Evolutionary conservation across 2,329 filamentous ascomycete genomes (phyloP), one percentile per base, ranked within the genome.

Genomic region (Colletotrichum endophyticum): DNA sequence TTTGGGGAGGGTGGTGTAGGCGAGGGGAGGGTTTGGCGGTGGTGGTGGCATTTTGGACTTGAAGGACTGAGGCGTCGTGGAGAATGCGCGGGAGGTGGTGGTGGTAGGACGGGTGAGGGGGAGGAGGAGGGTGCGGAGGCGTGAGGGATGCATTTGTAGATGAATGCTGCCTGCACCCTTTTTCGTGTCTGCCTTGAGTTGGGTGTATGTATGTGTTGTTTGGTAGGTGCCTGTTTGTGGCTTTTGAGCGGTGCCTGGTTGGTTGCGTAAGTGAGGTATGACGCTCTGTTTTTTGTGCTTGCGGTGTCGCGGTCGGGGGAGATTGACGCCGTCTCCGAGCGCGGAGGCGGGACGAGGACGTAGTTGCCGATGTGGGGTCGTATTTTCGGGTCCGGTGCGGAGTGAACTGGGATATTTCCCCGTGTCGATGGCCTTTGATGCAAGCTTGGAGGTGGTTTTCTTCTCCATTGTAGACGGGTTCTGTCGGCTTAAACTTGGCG

Each of bases 31-130:
- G 44, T 68, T 63, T 9, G 77, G 77, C 6, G 69, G 72, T 3
- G 75, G 64, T 19, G 75, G 75, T 3, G 77, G 77, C 77, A 78
- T 78, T 13, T 39, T 70, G 28, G 67, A 12, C 4, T 44, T 73
- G 39, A 34, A 32, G 6, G 6, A 5, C 8, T 4, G 44, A 22
- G 28, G 6, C 8, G 49, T 32, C n/a, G 67, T 22, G 15, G 53
- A 19, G 19, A 61, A 49, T 19, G 36, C 4, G 64, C 64, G 39
- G 28, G 56, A 15, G 25, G 19, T 57, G 19, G n/a, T 16, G 19
- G 8, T 59, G 39, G 62, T 19, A 2, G 13, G 25, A 39, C 25
- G 22, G 2, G 25, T 13, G 53, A 61, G 3, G 16, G 34, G 56
- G 56, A 11, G 22, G 34, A 36, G 15, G 34, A 12, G n/a, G 53